Conservation (phyloP, 1,139 yeast genomes). For the Saccharomyces hybrid region DNA sequence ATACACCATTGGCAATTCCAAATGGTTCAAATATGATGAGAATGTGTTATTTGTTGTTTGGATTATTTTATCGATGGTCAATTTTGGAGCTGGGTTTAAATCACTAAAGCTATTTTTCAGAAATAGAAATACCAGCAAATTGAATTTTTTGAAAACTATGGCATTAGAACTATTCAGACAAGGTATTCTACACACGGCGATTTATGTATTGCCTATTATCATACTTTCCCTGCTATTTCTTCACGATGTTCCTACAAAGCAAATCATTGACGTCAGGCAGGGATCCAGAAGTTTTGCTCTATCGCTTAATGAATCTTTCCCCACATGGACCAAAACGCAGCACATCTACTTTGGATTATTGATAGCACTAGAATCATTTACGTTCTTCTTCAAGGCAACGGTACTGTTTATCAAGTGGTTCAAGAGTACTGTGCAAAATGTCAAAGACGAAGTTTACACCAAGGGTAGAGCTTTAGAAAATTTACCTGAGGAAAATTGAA, state of each 20-base stretch:
- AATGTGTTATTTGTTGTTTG: neutral
- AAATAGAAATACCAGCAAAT: neutral
- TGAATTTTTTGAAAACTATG: neutral
- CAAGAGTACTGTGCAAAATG: constrained; percentile 32
- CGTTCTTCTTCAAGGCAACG: constrained; percentile 1
- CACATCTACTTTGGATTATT: neutral
- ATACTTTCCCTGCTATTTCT: neutral
- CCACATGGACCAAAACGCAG: neutral
- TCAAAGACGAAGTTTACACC: constrained; percentile 54
- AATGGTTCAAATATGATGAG: neutral
- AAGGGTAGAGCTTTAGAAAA: constrained; percentile 58
- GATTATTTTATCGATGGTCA: neutral
- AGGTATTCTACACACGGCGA: neutral
- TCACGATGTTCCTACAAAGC: neutral
- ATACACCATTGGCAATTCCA: neutral
- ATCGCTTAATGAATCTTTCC: neutral
- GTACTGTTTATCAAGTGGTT: constrained; percentile 14
- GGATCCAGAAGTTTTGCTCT: neutral
- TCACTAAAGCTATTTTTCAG: neutral
- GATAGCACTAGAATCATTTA: neutral
- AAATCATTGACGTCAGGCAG: neutral
- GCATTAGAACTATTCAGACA: neutral
- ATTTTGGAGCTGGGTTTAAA: neutral
- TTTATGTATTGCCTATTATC: neutral
- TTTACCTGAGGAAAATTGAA: constrained; percentile 29